Evolutionary conservation across 345 rosid genomes (phyloP).

Genomic region (Populus tremula): DNA sequence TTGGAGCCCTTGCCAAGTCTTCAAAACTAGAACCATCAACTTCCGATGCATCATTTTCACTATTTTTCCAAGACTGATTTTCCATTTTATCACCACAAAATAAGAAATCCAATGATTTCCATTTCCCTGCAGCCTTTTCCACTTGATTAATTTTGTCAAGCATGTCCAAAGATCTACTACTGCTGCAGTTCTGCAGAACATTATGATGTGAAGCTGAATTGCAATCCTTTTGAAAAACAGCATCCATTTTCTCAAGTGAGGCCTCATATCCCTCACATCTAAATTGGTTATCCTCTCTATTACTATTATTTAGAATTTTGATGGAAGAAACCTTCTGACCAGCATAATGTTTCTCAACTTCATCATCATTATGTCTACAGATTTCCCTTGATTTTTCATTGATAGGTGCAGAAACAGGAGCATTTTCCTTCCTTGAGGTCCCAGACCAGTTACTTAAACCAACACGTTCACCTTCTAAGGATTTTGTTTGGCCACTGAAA

Average conservation of each 20-base stretch:
- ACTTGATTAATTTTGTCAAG: neutral
- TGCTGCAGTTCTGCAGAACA: neutral
- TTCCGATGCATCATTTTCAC: neutral
- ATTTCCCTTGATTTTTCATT: neutral
- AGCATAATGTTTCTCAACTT: neutral
- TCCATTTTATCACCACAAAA: neutral
- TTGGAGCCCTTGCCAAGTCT: neutral
- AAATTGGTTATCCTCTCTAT: neutral
- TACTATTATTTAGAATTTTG: neutral
- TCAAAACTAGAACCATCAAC: neutral
- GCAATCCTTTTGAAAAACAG: neutral
- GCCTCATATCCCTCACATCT: neutral
- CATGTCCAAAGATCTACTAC: neutral
- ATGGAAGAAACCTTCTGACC: neutral
- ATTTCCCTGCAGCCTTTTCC: neutral
- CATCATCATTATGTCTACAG: neutral
- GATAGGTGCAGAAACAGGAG: neutral
- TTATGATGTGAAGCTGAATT: neutral
- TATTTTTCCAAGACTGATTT: neutral
- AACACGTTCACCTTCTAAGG: neutral
- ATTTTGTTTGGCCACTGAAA: slow-evolving; percentile 2
- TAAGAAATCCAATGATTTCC: neutral
- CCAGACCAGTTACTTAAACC: neutral
- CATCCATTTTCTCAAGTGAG: neutral
- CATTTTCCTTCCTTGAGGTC: neutral